Conservation (phyloP, 257 asterid species). For the Lycium ferocissimum region DNA sequence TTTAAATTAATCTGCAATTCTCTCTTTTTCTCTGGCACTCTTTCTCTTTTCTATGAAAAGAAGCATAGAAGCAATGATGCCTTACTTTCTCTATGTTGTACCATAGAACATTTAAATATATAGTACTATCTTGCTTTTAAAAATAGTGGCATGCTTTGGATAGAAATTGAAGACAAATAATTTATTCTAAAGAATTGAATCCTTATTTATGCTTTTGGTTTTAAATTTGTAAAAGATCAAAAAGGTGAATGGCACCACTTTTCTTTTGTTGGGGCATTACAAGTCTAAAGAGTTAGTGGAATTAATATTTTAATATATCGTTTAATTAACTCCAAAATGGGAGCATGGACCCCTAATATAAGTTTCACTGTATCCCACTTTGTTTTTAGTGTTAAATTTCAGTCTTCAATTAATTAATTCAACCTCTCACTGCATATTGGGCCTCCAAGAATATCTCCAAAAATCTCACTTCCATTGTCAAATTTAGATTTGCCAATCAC, state of each 20-base stretch:
- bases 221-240: conserved; percentile 43
- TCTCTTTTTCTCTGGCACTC: conserved; percentile 38
- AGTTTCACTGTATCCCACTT: background rate
- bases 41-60: conserved; percentile 33
- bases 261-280: conserved; percentile 79
- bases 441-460: no score
- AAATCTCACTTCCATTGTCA: background rate
- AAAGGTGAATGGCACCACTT: conserved; percentile 66
- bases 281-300: conserved; percentile 70
- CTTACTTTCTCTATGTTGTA: conserved; percentile 41
- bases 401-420: background rate
- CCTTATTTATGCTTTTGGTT: conserved; percentile 43
- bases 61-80: conserved; percentile 33
- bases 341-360: conserved; percentile 31
- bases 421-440: background rate
- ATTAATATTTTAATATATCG: conserved; percentile 37
- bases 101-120: conserved; percentile 21
- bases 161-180: conserved; percentile 39
- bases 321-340: conserved; percentile 23
- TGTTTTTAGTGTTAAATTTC: conserved; percentile 6
- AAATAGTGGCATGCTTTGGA: conserved; percentile 32
- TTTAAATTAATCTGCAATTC: conserved; percentile 36
- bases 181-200: conserved; percentile 48
- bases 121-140: conserved; percentile 22
- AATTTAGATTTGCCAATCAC: background rate